Evolutionary conservation across 2,329 filamentous ascomycete genomes (phyloP).

Genomic region (Fusarium austroafricanum): DNA sequence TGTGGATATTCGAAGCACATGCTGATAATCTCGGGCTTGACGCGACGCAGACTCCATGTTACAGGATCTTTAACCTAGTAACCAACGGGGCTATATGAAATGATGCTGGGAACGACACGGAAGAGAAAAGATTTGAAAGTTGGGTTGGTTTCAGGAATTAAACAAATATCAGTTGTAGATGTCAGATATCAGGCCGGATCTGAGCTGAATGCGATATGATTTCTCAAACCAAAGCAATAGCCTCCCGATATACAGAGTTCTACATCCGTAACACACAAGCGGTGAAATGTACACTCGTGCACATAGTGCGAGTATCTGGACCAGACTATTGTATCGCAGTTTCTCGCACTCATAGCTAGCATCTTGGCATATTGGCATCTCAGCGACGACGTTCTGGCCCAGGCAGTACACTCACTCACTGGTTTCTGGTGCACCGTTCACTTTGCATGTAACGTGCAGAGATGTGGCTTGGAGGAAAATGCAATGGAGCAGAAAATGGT

Average conservation of each 20-base stretch:
- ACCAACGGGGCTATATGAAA: background rate
- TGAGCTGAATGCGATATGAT: constrained; percentile 2
- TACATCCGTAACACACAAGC: background rate
- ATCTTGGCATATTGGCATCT: background rate
- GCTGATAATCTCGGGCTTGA: background rate
- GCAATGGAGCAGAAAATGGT: too few relatives aligned
- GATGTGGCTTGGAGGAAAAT: background rate
- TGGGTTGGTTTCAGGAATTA: background rate
- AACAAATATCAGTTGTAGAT: background rate
- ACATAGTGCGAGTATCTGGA: background rate
- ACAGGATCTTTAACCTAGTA: background rate
- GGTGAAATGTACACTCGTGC: background rate
- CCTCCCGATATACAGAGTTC: background rate
- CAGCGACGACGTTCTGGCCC: too few relatives aligned
- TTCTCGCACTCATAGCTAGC: background rate
- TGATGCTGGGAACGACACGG: background rate
- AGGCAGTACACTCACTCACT: too few relatives aligned
- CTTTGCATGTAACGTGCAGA: background rate
- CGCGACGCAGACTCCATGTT: background rate
- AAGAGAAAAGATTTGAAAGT: background rate
- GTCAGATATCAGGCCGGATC: background rate
- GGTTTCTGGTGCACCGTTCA: background rate
- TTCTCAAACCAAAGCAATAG: background rate
- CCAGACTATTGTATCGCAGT: too few relatives aligned
- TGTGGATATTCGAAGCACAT: background rate